phyloP scores from a whole-genome alignment of 1,284 basidiomycete species.

The Puccinia triticina region DNA sequence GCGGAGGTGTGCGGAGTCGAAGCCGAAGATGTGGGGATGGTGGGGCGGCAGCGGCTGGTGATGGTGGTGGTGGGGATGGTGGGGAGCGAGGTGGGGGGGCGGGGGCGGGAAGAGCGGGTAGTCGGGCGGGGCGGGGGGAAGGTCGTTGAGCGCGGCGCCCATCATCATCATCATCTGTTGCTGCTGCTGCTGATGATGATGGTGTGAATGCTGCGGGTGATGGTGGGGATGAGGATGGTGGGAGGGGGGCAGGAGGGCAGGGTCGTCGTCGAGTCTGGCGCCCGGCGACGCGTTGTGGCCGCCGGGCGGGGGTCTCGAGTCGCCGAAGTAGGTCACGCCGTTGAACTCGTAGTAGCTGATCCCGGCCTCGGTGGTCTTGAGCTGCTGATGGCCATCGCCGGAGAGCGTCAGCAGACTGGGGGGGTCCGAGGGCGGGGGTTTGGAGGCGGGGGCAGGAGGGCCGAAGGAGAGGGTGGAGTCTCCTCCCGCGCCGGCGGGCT shows the following conservation, averaged over 20 bases:
- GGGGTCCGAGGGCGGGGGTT: background rate
- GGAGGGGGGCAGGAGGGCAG: background rate
- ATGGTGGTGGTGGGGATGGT: background rate
- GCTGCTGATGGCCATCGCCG: background rate
- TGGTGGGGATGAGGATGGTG: background rate
- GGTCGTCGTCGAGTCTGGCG: background rate
- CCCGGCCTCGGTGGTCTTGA: constrained; percentile 20
- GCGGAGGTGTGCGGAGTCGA: background rate
- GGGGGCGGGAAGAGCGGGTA: background rate
- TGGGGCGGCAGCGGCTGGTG: background rate
- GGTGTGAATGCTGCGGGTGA: background rate
- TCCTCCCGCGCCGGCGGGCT: background rate
- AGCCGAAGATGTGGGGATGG: background rate
- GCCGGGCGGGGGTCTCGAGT: background rate
- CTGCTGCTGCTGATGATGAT: too few species aligned
- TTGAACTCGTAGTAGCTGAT: constrained; percentile 42
- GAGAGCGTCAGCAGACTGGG: background rate
- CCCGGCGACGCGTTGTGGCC: background rate
- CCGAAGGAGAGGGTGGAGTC: background rate
- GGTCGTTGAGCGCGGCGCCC: background rate
- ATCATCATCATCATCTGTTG: background rate
- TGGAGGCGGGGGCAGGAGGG: background rate
- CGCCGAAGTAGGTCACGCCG: constrained; percentile 37
- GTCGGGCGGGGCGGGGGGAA: background rate
- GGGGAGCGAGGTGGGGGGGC: background rate